Base-by-base conservation (phyloP, 805 yeast species). In the Komagataella pseudopastoris region DNA sequence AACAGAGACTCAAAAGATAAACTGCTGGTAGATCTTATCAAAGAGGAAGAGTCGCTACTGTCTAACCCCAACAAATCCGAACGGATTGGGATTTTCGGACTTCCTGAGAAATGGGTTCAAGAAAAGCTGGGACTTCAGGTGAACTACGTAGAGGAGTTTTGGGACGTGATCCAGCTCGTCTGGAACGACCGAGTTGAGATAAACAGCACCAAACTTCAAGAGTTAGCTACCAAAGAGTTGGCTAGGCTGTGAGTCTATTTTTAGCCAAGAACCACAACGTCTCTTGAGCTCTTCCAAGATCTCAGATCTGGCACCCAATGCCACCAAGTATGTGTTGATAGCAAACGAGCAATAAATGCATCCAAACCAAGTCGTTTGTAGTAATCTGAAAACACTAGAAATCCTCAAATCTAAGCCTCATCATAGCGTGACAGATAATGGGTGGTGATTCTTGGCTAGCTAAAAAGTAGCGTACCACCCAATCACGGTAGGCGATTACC, bases 141-240 rank as follows among this genome's bases (percentile, higher is more conserved):
- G 12, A 66, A 67, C 48, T 88, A 85, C 59, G 91, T 87, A 46
- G 78, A 75, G 57, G 88, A 85, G 56, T 84, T 89, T 56, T 77
- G 85, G 73, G 95, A 88, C 60, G 95, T 83, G 8, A 67, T 88
- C 47, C 69, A 67, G 39, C 71, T 73, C 44, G 86, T 83, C n/a
- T 88, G 96, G 96, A 75, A 73, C 6, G 72, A 70, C 43, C 72
- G 69, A 18, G 60, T 74, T 18, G 39, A 30, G 14, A 30, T 30
- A 10, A 14, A 30, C 39, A 30, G 39, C 39, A 30, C 39, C 12
- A 30, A 30, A 30, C 5, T 30, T 10, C 39, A 30, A 6, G 39
- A 30, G 6, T 14, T 30, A 30, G 39, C 39, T 30, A 30, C 39
- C 6, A 30, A 30, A 30, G 39, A 30, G 39, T 30, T 30, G 14